Conservation (phyloP, 805 yeast species). For the Pichia exigua region DNA sequence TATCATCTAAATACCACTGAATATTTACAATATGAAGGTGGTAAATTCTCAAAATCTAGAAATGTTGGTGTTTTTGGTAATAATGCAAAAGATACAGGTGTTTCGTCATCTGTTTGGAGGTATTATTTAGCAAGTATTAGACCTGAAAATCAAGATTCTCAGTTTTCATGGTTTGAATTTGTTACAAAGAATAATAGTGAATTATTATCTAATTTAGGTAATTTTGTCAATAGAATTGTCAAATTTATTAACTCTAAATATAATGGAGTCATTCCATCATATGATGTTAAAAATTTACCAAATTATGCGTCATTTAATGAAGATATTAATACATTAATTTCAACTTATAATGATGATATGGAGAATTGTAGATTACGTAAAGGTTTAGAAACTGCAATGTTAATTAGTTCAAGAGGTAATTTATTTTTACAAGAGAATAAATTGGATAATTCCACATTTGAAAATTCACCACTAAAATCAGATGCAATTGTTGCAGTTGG, state of each 20-base stretch:
- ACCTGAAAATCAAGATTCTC: conserved; percentile 94
- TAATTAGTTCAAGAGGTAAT: conserved; percentile 87
- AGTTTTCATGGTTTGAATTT: conserved; percentile 95
- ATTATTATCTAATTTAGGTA: conserved; percentile 91
- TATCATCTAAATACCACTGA: conserved; percentile 92
- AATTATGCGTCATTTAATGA: conserved; percentile 36
- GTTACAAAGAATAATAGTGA: conserved; percentile 91
- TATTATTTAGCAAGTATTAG: conserved; percentile 87
- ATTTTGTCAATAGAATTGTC: conserved; percentile 88
- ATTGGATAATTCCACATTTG: conserved; percentile 79
- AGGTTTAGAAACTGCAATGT: conserved; percentile 89
- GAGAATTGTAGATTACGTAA: conserved; percentile 75
- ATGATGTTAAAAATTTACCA: conserved; percentile 39
- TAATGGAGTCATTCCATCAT: conserved; percentile 81
- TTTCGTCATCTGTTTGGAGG: conserved; percentile 94
- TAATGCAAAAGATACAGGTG: conserved; percentile 89
- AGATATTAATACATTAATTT: conserved; percentile 59
- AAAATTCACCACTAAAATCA: conserved; percentile 66
- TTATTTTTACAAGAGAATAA: conserved; percentile 93
- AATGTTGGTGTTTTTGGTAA: conserved; percentile 98
- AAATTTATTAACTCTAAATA: conserved; percentile 88
- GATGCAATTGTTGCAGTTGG: conserved; percentile 93
- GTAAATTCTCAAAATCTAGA: conserved; percentile 97
- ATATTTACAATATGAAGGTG: conserved; percentile 94
- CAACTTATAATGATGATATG: conserved; percentile 59